Evolutionary conservation across 23 red algal genomes (phyloP), one percentile per base, ranked within the genome.

Genomic region (Gracilaria domingensis): DNA sequence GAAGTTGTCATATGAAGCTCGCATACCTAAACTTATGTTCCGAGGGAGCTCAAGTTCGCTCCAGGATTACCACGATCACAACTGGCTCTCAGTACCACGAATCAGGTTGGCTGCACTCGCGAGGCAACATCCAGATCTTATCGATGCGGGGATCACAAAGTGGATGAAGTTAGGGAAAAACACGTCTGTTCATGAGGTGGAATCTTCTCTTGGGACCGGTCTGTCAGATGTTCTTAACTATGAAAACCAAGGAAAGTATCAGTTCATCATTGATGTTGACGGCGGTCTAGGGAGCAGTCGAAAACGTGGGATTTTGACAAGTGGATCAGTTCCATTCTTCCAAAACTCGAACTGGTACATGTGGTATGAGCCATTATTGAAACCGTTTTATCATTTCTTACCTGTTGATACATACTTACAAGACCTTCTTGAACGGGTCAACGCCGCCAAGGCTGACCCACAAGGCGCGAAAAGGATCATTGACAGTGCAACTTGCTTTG

Each of bases 211-310:
- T 1, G 84, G 84, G 4, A 60, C 84, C 20, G 84, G 84, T n/a
- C 28, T 87, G 62, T 47, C 69, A 17, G 66, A 87, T 38, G 42
- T 59, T 32, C 65, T 87, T 48, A 74, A 87, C 25, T 87, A 59
- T 35, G 84, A 87, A 47, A 57, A 59, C 12, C 84, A 87, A 23
- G 75, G 71, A 66, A 59, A 40, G 20, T 96, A 89, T 44, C 88
- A 84, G 20, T 96, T 92, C 51, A 85, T 96, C 34, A 71, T 96
- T 0, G 94, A 96, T 56, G 50, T 96, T 35, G 94, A 92, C 53
- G 88, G 94, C 25, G 94, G 94, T 77, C 70, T 92, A 48, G 88
- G 94, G 16, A 92, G 87, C 40, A 92, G 87, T 40, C 35, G 94
- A 69, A 95, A 95, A 78, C 67, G 94, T 8, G 55, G 64, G 30